Base-by-base conservation (phyloP, 495 filamentous ascomycete genomes). In the Aspergillus sclerotioniger region DNA sequence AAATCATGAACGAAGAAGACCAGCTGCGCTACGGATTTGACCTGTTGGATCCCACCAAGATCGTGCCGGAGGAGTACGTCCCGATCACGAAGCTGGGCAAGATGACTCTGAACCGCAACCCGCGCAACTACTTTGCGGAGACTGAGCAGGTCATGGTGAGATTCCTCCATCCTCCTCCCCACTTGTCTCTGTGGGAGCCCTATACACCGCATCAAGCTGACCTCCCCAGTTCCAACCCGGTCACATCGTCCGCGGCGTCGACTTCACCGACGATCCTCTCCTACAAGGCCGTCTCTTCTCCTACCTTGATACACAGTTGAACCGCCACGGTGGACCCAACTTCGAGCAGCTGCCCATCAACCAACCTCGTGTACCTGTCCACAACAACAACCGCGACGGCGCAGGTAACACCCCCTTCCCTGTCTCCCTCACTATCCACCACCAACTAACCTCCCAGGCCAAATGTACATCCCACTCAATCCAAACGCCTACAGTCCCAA, bases 291-390 rank as follows among this genome's bases (percentile, higher is more conserved):
- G 88, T 52, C 71, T 90, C 44, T 90, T 86, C 73, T 87, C 84
- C 51, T 91, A 91, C 72, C 79, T 89, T 4, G 88, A 90, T 75
- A 89, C 88, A 3, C 86, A 89, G 63, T 62, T 89, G 10, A 89
- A 90, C 74, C 84, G 88, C 3, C 75, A 90, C 64, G 81, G 84
- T 31, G 85, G 84, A 15, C 84, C 87, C 61, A 91, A 91, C 77
- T 90, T 89, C 62, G 86, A 90, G 68, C 86, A 90, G 67, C 68
- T 90, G 7, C 88, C 88, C 9, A 86, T 90, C 71, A 91, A 91
- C 76, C 80, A 82, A 13, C 89, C 89, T 10, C 70, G 71, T 8
- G 65, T 75, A 9, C 76, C 80, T 15, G 77, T 90, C 45, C 87
- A 90, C 76, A 90, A 90, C 73, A 90, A 91, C 73, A 88, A 90